Percentiles rank a stretch among this genome's conserved stretches.
Conservation (phyloP, 2,329 filamentous ascomycete species). For the Didymella arachidicola region DNA sequence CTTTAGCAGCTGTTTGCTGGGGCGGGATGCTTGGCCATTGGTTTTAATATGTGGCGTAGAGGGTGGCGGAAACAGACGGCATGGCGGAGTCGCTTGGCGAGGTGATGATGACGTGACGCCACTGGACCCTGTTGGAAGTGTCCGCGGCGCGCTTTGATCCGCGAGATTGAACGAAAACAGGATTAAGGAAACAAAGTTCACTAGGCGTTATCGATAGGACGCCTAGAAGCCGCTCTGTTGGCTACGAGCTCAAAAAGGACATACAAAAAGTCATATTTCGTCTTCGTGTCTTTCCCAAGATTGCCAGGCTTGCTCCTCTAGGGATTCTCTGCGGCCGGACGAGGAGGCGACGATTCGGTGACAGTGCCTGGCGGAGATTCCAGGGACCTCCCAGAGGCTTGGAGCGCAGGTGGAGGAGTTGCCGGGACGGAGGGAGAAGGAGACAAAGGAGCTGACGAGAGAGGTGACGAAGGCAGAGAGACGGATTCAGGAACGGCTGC, state of each 20-base stretch:
- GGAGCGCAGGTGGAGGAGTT: background rate
- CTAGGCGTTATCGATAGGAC: background rate
- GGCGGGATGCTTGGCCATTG: conserved; percentile 25
- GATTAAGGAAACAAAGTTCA: background rate
- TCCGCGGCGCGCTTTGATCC: background rate
- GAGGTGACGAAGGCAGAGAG: background rate
- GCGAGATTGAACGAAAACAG: background rate
- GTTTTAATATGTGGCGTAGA: conserved; percentile 10
- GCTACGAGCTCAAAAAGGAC: background rate
- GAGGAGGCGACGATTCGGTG: background rate
- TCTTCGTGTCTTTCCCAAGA: too few species aligned
- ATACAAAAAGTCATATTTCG: background rate
- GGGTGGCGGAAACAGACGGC: conserved; percentile 2
- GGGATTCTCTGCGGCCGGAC: background rate
- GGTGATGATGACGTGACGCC: conserved; percentile 25
- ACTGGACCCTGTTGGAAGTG: conserved; percentile 8
- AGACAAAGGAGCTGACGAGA: background rate
- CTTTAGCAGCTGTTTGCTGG: background rate
- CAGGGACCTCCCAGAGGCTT: background rate
- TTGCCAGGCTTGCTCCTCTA: background rate
- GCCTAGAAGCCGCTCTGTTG: background rate
- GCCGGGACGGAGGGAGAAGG: background rate
- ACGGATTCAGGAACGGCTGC: background rate
- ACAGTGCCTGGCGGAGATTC: background rate
- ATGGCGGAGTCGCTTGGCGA: conserved; percentile 23